These are phyloP conservation scores for Cymbopogon flexuosus DNA, from an alignment of 202 grass and related monocot genomes.

Conservation along the genomic window DNA sequence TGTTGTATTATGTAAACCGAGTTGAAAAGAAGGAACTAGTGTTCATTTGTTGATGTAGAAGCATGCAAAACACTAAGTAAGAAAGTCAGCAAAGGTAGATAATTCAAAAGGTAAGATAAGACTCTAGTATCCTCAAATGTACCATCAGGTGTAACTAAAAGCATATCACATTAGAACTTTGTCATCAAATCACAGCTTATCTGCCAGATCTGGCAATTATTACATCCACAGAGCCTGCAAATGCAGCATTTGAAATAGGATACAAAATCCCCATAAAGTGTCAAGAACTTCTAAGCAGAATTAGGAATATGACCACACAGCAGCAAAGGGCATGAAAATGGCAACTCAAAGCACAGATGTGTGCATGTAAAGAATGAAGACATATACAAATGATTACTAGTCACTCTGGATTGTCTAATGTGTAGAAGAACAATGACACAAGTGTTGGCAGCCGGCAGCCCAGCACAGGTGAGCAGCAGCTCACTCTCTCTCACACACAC, in stretches of 20 bases:
- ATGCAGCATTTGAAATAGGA: not conserved
- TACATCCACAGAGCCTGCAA: not conserved
- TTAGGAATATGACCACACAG: not conserved
- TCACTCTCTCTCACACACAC: too few relatives aligned
- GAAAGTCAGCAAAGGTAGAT: not conserved
- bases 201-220: not conserved
- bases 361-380: not conserved
- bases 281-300: not conserved
- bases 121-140: not conserved
- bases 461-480: too few relatives aligned
- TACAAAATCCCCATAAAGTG: not conserved
- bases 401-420: not conserved
- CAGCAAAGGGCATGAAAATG: not conserved
- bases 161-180: not conserved
- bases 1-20: slow-evolving; percentile 14
- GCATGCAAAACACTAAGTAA: slow-evolving; percentile 27
- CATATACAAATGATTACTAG: not conserved
- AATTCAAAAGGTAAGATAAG: not conserved
- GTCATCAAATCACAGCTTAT: not conserved
- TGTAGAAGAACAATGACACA: slow-evolving; percentile 19
- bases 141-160: not conserved
- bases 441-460: too few relatives aligned
- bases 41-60: not conserved
- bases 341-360: slow-evolving; percentile 6
- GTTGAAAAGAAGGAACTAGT: not conserved